Percentiles rank a stretch among this genome's conserved stretches.
These are phyloP conservation scores for Papiliotrema fonsecae DNA, from an alignment of 1,284 basidiomycete species.

Conservation along the genomic window DNA sequence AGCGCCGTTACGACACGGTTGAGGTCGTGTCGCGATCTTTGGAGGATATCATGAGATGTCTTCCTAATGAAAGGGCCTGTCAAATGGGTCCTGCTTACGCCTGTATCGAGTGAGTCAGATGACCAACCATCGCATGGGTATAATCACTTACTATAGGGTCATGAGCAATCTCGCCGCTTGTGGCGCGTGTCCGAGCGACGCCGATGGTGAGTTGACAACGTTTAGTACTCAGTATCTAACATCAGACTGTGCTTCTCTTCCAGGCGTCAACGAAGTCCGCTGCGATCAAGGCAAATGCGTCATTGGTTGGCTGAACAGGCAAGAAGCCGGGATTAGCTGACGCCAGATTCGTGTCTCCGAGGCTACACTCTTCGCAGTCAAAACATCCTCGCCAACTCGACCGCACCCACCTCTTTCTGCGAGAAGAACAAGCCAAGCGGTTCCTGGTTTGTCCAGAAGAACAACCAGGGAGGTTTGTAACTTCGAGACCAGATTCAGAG, in stretches of 20 bases:
- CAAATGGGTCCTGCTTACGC: slow-evolving; percentile 11
- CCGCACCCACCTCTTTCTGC: neutral
- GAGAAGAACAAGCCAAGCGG: neutral
- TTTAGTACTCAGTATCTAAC: neutral
- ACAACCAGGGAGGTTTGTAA: neutral
- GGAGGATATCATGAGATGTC: slow-evolving; percentile 14
- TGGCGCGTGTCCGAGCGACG: slow-evolving; percentile 20
- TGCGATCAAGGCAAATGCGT: slow-evolving; percentile 21
- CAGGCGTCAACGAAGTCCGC: slow-evolving; percentile 20
- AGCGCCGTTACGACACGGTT: slow-evolving; percentile 2
- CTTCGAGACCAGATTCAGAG: no score
- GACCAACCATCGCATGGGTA: neutral
- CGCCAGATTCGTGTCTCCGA: slow-evolving; percentile 14
- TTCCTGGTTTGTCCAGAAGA: neutral
- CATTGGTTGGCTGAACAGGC: slow-evolving; percentile 16
- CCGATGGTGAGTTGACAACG: slow-evolving; percentile 14
- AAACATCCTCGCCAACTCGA: neutral
- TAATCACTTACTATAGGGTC: slow-evolving; percentile 9
- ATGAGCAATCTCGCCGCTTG: slow-evolving; percentile 17
- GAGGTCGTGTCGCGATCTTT: slow-evolving; percentile 2
- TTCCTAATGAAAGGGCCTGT: slow-evolving; percentile 17
- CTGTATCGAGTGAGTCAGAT: slow-evolving; percentile 20
- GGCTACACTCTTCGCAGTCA: slow-evolving; percentile 11
- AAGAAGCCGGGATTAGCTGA: neutral
- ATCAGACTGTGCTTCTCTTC: slow-evolving; percentile 20